Conservation (phyloP, 306 rosid genomes). For the Begonia peltatifolia region DNA sequence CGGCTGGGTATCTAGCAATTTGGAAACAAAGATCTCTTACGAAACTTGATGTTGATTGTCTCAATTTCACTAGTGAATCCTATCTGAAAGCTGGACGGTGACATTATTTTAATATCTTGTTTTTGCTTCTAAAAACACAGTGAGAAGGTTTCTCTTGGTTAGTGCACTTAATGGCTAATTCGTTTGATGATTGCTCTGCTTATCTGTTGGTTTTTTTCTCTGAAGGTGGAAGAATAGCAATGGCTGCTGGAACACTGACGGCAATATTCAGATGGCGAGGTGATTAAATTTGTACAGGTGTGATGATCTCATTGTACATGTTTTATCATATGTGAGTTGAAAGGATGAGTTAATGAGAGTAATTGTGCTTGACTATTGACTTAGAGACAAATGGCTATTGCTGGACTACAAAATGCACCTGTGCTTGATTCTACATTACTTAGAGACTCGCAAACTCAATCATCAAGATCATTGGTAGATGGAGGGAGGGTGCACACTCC, state of each 20-base stretch:
- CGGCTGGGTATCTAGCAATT: not conserved
- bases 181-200: not conserved
- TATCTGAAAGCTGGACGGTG: no score
- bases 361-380: slow-evolving; percentile 18
- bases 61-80: no score
- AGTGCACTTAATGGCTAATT: no score
- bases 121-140: no score
- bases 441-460: slow-evolving; percentile 54
- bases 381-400: slow-evolving; percentile 59
- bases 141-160: no score
- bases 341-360: slow-evolving; percentile 26
- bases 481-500: slow-evolving; percentile 49
- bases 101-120: no score
- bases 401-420: slow-evolving; percentile 66
- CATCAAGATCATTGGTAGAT: slow-evolving; percentile 36
- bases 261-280: slow-evolving; percentile 8
- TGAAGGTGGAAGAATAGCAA: slow-evolving; percentile 4
- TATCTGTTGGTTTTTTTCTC: slow-evolving; percentile 3
- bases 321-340: slow-evolving; percentile 10
- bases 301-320: slow-evolving; percentile 22
- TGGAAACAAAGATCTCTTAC: slow-evolving; percentile 12
- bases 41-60: slow-evolving; percentile 5
- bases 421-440: slow-evolving; percentile 62
- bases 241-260: not conserved
- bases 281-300: slow-evolving; percentile 12